Base-by-base conservation (phyloP, 805 yeast species). In the Ogataea methylovora region DNA sequence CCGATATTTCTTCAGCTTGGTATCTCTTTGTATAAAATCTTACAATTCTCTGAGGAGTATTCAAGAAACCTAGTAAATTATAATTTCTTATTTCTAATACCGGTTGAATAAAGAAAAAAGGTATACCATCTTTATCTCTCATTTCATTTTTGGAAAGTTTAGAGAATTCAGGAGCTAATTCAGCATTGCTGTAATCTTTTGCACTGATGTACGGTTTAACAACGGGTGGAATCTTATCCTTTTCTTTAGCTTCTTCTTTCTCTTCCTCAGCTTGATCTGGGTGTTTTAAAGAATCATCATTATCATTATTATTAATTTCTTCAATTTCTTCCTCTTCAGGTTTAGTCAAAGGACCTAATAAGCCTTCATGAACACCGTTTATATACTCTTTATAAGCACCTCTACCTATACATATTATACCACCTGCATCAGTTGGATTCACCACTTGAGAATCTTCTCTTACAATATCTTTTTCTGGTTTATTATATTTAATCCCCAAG, bases 301-400 rank as follows among this genome's bases (percentile, higher is more conserved):
- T 27, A 22, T 15, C 25, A 17, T 27, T 27, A 18, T 27, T 18
- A 5, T 27, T 13, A n/a, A 27, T 23, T 8, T 34, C 36, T 21
- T 36, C 43, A 54, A 9, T 42, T 38, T 13, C 44, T 45, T 4
- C 79, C 76, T 36, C 63, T 56, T 14, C 72, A 17, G 63, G 70
- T 18, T 51, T 59, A 26, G 64, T 86, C 38, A 90, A 62, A 2
- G 97, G 97, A 0, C 98, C 98, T 30, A 92, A 59, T 52, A 92
- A 68, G 5, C 98, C 98, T 62, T 92, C 98, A 47, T 92, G 96
- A 9, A 92, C 54, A 8, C 99, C 99, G 29, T 72, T 69, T 34
- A 92, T 54, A 53, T 86, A 92, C 65, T 92, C 99, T 56, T 90
- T 90, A 56, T 74, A 92, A 0, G 97, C 90, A 37, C 98, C 98